Percentiles rank a stretch among this genome's conserved stretches.
Evolutionary conservation across 495 filamentous ascomycete species (phyloP).

Genomic region (Neurospora sublineolata): DNA sequence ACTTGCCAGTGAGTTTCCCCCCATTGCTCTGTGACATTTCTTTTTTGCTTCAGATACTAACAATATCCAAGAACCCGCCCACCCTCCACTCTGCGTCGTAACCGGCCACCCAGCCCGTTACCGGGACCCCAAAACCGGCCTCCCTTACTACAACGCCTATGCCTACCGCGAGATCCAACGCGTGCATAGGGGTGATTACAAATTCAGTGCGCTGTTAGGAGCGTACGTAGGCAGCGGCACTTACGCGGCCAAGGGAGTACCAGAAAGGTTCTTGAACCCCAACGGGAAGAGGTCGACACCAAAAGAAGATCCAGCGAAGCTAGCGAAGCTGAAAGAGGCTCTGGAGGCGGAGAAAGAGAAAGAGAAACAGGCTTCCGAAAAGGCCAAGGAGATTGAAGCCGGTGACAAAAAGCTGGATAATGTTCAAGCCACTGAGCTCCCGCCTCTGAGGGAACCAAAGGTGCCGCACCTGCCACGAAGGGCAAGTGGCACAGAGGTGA

Average conservation of each 20-base stretch:
- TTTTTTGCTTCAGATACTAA: constrained; percentile 2
- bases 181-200: constrained; percentile 53
- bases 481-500: background rate
- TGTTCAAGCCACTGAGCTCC: background rate
- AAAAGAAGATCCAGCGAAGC: constrained; percentile 1
- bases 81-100: constrained; percentile 56
- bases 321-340: constrained; percentile 4
- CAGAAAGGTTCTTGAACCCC: constrained; percentile 50
- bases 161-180: constrained; percentile 63
- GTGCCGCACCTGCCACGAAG: background rate
- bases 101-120: constrained; percentile 69
- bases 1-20: constrained; percentile 32
- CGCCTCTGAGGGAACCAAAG: background rate
- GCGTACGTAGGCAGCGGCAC: constrained; percentile 58
- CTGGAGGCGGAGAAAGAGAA: constrained; percentile 1
- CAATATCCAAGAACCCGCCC: constrained; percentile 30
- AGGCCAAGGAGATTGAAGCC: background rate
- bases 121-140: constrained; percentile 62
- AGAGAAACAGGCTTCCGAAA: background rate
- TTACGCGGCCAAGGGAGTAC: constrained; percentile 54
- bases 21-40: background rate
- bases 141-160: constrained; percentile 62
- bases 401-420: background rate
- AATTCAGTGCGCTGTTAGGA: constrained; percentile 64
- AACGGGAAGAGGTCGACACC: constrained; percentile 16